These are phyloP conservation scores for Xerocomus amazonicus DNA, from an alignment of 1,284 basidiomycete species.

Conservation along the genomic window DNA sequence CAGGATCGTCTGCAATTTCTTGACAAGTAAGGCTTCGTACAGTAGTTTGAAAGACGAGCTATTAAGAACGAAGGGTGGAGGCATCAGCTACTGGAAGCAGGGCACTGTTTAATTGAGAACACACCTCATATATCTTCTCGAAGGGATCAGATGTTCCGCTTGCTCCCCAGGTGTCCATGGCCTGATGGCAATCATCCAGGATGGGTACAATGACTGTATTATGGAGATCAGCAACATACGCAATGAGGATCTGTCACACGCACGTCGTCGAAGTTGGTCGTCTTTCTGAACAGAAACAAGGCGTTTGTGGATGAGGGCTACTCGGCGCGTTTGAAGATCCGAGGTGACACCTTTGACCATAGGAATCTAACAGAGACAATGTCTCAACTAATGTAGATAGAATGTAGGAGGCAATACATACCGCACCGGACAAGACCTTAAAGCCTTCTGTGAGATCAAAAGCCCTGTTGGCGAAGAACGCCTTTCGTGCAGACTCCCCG, in stretches of 20 bases:
- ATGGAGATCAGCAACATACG: conserved; percentile 11
- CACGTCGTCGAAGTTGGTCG: conserved; percentile 54
- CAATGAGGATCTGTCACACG: conserved; percentile 27
- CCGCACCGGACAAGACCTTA: conserved; percentile 69
- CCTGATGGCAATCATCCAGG: conserved; percentile 55
- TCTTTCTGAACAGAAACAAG: conserved; percentile 58
- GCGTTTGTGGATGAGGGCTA: conserved; percentile 66
- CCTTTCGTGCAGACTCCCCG: conserved; percentile 61
- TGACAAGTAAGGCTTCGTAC: conserved; percentile 60
- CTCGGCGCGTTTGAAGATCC: conserved; percentile 54
- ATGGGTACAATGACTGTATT: conserved; percentile 57
- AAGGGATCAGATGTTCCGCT: conserved; percentile 66
- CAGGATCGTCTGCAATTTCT: conserved; percentile 64
- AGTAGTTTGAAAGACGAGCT: conserved; percentile 71
- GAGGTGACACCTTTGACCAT: conserved; percentile 71
- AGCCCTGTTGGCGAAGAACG: conserved; percentile 63
- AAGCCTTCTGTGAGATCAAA: conserved; percentile 74
- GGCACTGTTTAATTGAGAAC: conserved; percentile 17
- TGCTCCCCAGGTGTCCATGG: conserved; percentile 58
- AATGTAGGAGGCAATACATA: conserved; percentile 35
- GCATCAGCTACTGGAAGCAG: not conserved
- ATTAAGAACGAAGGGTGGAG: not conserved
- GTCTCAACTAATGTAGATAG: conserved; percentile 5
- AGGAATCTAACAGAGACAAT: conserved; percentile 48
- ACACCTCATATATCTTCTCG: conserved; percentile 63